These are phyloP conservation scores for Colletotrichum sp. DNA, from an alignment of 2,329 filamentous ascomycete genomes.

Conservation along the genomic window DNA sequence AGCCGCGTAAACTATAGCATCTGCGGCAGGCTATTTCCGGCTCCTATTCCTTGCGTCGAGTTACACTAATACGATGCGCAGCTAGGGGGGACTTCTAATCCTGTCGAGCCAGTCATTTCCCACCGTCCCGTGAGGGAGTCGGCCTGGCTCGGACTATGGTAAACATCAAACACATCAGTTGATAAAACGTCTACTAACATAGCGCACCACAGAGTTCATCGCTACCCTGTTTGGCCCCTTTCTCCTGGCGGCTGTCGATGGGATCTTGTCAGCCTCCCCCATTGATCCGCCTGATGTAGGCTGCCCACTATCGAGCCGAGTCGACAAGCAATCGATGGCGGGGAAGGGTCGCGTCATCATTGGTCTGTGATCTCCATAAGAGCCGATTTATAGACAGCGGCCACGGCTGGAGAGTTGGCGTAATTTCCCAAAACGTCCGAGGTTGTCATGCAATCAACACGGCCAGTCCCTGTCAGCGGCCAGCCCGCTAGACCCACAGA, in stretches of 20 bases:
- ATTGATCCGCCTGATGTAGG: neutral
- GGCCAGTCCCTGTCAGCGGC: conserved; percentile 29
- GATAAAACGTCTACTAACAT: conserved; percentile 17
- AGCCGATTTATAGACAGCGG: conserved; percentile 39
- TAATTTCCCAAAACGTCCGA: conserved; percentile 49
- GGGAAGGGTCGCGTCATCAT: conserved; percentile 34
- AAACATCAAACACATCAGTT: conserved; percentile 26
- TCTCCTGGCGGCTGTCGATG: conserved; percentile 9
- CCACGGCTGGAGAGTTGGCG: conserved; percentile 38
- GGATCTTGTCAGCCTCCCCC: conserved; percentile 18
- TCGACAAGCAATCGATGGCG: conserved; percentile 15
- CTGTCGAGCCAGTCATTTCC: conserved; percentile 2
- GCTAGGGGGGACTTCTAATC: neutral
- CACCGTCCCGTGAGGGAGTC: neutral
- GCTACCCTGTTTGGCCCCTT: conserved; percentile 5
- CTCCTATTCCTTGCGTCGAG: neutral
- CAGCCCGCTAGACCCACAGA: conserved; percentile 40
- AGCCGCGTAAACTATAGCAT: neutral
- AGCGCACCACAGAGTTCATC: conserved; percentile 12
- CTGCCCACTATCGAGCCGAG: conserved; percentile 10
- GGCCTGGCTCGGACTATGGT: neutral
- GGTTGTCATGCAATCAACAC: conserved; percentile 45
- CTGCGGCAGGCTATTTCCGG: neutral
- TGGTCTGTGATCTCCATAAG: conserved; percentile 36
- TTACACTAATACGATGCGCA: neutral